These are phyloP conservation scores for Sclerotinia sclerotiorum DNA, from an alignment of 2,329 filamentous ascomycete genomes.

Conservation along the genomic window DNA sequence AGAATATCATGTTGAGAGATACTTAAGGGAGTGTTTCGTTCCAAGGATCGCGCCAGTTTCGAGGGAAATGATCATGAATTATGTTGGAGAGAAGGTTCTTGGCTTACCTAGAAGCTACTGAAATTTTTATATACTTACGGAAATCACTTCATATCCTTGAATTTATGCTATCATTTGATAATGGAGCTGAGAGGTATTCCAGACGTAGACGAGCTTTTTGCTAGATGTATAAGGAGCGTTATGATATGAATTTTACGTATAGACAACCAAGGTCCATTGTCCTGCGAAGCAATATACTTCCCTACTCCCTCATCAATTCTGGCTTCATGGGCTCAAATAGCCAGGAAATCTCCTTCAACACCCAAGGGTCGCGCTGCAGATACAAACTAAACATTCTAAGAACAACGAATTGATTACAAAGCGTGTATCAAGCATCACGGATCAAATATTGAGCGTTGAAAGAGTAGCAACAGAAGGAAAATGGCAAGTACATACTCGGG, in stretches of 20 bases:
- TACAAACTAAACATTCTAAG: not conserved
- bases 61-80: slow-evolving; percentile 75
- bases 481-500: not conserved
- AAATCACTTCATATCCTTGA: not conserved
- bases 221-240: not conserved
- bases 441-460: not conserved
- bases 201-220: not conserved
- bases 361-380: not conserved
- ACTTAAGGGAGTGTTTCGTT: slow-evolving; percentile 63
- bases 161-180: not conserved
- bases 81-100: slow-evolving; percentile 67
- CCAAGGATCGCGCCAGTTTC: slow-evolving; percentile 65
- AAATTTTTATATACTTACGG: not conserved
- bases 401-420: no score
- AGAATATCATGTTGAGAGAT: slow-evolving; percentile 66
- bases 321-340: not conserved
- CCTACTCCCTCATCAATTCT: not conserved
- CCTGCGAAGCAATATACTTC: not conserved
- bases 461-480: not conserved
- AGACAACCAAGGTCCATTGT: not conserved
- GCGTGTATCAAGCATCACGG: not conserved
- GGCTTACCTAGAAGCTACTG: slow-evolving; percentile 66
- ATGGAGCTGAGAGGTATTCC: not conserved
- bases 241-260: not conserved
- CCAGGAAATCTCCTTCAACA: not conserved